phyloP scores from a whole-genome alignment of 2,329 filamentous ascomycete species.

The Cladobotryum protrusum region DNA sequence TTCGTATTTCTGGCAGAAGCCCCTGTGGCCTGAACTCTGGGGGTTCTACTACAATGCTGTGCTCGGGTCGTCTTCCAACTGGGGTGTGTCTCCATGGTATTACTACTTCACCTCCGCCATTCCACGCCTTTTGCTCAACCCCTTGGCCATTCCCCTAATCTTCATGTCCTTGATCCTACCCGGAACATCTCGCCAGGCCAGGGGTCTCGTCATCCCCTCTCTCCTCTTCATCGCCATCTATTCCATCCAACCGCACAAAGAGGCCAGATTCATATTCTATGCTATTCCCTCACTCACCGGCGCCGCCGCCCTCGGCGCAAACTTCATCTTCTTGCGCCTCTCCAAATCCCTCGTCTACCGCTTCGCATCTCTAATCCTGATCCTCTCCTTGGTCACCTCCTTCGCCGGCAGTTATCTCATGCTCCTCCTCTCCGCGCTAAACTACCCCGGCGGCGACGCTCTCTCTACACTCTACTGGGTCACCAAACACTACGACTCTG shows the following conservation, averaged over 20 bases:
- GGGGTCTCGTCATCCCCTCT: constrained; percentile 56
- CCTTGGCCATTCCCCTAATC: constrained; percentile 53
- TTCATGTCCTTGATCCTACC: constrained; percentile 46
- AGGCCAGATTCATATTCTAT: constrained; percentile 93
- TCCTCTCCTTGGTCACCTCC: constrained; percentile 53
- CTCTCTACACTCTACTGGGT: constrained; percentile 47
- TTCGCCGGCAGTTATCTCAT: constrained; percentile 58
- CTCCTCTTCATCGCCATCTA: constrained; percentile 72
- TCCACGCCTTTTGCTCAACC: constrained; percentile 79
- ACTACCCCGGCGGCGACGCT: constrained; percentile 88
- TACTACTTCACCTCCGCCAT: constrained; percentile 81
- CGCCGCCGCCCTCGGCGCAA: constrained; percentile 66
- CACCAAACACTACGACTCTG: constrained; percentile 17
- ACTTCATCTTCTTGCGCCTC: constrained; percentile 61
- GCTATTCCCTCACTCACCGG: constrained; percentile 74
- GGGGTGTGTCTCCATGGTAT: constrained; percentile 81
- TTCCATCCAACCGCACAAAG: constrained; percentile 89
- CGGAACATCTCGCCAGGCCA: constrained; percentile 36
- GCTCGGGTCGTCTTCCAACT: constrained; percentile 72
- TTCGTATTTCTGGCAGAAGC: constrained; percentile 88
- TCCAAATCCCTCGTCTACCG: constrained; percentile 53
- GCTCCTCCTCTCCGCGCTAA: constrained; percentile 75
- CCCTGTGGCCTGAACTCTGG: constrained; percentile 82
- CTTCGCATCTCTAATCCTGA: constrained; percentile 48
- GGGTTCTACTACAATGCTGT: constrained; percentile 91